These are phyloP conservation scores for Gillenia trifoliata DNA, from an alignment of 306 rosid species.

Conservation along the genomic window DNA sequence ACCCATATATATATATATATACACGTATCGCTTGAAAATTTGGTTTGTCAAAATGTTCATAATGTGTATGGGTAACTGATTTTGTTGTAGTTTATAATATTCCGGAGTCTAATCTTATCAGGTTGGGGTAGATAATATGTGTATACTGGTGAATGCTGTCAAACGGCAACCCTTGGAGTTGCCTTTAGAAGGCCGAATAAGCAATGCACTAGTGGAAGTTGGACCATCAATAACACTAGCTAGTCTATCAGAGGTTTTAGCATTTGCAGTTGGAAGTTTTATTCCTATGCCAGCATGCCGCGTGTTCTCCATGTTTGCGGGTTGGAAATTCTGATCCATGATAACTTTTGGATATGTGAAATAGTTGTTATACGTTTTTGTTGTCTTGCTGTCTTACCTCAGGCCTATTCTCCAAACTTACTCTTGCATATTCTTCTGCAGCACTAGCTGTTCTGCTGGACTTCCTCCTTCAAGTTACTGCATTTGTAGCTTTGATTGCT, in stretches of 20 bases:
- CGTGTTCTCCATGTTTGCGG: constrained; percentile 99
- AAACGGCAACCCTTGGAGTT: constrained; percentile 78
- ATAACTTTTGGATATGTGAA: constrained; percentile 3
- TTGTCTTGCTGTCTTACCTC: constrained; percentile 8
- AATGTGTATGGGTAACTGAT: not conserved
- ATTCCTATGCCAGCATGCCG: constrained; percentile 99
- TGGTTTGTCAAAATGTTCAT: not conserved
- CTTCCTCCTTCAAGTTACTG: constrained; percentile 94
- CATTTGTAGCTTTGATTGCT: constrained; percentile 87
- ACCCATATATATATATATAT: too few relatives aligned
- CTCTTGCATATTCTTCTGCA: constrained; percentile 45
- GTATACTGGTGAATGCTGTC: constrained; percentile 93
- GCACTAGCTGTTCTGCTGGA: constrained; percentile 95
- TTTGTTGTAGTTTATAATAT: not conserved
- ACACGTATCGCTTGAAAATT: not conserved
- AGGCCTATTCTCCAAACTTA: constrained; percentile 18
- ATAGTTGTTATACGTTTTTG: constrained; percentile 17
- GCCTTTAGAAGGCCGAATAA: constrained; percentile 86
- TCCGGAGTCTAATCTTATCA: constrained; percentile 19
- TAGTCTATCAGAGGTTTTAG: constrained; percentile 90
- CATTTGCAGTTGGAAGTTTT: constrained; percentile 96
- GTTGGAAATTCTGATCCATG: constrained; percentile 28
- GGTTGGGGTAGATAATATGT: constrained; percentile 99
- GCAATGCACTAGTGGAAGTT: constrained; percentile 96
- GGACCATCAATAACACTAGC: constrained; percentile 99